A percentile compares a stretch with the other conserved stretches of the same genome.
phyloP scores from a whole-genome alignment of 768 basidiomycete species.

The Kwoniella europaea region DNA sequence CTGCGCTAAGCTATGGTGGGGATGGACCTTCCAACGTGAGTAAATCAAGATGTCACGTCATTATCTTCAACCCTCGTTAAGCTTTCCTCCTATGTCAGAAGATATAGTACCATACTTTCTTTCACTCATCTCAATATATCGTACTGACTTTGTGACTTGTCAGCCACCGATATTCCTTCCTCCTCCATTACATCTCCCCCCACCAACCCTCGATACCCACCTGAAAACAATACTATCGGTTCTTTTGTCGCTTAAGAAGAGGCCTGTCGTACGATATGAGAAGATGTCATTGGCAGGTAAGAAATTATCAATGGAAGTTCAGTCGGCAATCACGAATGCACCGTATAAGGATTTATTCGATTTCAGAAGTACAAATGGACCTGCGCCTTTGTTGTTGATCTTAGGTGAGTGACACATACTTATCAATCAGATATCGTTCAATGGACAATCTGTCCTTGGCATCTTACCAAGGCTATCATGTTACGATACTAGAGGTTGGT shows the following conservation, averaged over 20 bases:
- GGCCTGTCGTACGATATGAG: slow-evolving; percentile 91
- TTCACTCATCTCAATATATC: background rate
- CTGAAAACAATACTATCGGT: slow-evolving; percentile 82
- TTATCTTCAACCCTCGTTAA: background rate
- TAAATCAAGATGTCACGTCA: background rate
- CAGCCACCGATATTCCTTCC: slow-evolving; percentile 58
- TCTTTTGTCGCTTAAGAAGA: slow-evolving; percentile 92
- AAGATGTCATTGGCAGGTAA: slow-evolving; percentile 89
- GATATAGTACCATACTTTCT: background rate
- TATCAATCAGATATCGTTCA: too few species aligned
- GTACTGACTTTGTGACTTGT: too few species aligned
- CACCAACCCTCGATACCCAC: slow-evolving; percentile 71
- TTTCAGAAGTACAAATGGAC: slow-evolving; percentile 83
- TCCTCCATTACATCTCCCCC: slow-evolving; percentile 47
- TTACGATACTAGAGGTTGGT: too few species aligned
- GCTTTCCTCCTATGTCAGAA: background rate
- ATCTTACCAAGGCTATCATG: too few species aligned
- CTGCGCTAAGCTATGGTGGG: slow-evolving; percentile 52
- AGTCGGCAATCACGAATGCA: slow-evolving; percentile 76
- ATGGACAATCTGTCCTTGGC: background rate
- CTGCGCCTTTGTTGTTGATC: slow-evolving; percentile 80
- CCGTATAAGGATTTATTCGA: slow-evolving; percentile 80
- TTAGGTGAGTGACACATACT: slow-evolving; percentile 60
- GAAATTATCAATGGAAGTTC: slow-evolving; percentile 82
- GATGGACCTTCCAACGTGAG: slow-evolving; percentile 57